Conservation (phyloP, 208 protist species). For the Lotmaria passim region DNA sequence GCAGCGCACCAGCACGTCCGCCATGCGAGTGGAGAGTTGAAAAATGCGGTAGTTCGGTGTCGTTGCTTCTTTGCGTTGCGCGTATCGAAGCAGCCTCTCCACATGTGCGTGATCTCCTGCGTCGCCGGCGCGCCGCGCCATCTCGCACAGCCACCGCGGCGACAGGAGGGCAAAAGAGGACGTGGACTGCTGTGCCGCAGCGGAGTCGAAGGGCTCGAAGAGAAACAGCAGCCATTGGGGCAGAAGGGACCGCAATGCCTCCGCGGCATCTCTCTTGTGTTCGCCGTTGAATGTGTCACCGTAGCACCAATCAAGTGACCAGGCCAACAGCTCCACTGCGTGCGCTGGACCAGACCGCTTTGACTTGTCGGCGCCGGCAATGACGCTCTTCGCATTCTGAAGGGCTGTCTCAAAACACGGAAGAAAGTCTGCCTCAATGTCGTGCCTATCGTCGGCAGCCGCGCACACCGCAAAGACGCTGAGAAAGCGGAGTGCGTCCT, state of each 20-base stretch:
- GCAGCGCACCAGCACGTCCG: constrained; percentile 13
- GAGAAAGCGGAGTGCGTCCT: constrained; percentile 17
- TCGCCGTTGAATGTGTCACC: not conserved
- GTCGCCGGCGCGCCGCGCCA: constrained; percentile 8
- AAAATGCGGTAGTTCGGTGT: constrained; percentile 16
- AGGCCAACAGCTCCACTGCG: constrained; percentile 25
- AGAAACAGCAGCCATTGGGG: constrained; percentile 27
- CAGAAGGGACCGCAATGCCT: constrained; percentile 4
- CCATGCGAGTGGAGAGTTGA: constrained; percentile 29
- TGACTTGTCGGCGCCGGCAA: constrained; percentile 24
- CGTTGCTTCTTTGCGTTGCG: constrained; percentile 2
- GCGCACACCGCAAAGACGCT: constrained; percentile 21
- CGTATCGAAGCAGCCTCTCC: constrained; percentile 23
- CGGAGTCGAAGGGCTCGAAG: constrained; percentile 10
- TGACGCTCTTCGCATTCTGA: constrained; percentile 13
- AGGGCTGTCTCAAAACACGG: not conserved
- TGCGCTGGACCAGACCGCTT: constrained; percentile 14
- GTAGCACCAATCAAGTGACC: constrained; percentile 31
- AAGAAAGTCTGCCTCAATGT: not conserved
- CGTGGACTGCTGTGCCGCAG: not conserved
- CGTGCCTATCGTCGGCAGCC: not conserved
- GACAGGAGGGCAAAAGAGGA: constrained; percentile 12
- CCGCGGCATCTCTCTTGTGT: not conserved
- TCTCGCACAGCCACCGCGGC: constrained; percentile 18
- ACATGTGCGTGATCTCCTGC: constrained; percentile 6